Percentiles rank a stretch among this genome's conserved stretches.
phyloP scores from a whole-genome alignment of 2,329 filamentous ascomycete genomes.

The Clarireedia monteithiana region DNA sequence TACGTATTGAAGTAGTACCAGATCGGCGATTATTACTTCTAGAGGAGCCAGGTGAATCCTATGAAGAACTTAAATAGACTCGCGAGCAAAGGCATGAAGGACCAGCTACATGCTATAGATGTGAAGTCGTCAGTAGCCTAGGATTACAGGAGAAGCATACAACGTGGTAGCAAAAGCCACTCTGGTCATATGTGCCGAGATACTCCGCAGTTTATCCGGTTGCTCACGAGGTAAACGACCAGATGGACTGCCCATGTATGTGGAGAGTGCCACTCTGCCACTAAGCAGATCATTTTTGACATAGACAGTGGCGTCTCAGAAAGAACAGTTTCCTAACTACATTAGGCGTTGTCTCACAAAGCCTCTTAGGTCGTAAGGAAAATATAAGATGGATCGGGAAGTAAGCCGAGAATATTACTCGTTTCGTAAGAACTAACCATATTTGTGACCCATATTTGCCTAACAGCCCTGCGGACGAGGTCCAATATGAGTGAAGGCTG shows the following conservation, averaged over 20 bases:
- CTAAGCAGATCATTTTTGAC: neutral
- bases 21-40: neutral
- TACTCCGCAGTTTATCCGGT: neutral
- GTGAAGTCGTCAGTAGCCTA: neutral
- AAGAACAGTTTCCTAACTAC: neutral
- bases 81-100: neutral
- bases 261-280: neutral
- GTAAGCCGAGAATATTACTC: neutral
- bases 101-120: neutral
- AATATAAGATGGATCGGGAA: neutral
- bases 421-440: neutral
- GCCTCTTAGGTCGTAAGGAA: neutral
- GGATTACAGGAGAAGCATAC: neutral
- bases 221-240: neutral
- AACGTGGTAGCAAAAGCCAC: neutral
- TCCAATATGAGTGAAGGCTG: conserved; percentile 1
- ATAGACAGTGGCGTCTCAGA: neutral
- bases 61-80: neutral
- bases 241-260: neutral
- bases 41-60: neutral
- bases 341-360: neutral
- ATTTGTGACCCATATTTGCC: neutral
- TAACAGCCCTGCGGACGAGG: neutral
- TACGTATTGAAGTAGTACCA: neutral
- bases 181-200: neutral